These are phyloP conservation scores for Echinochloa phyllopogon DNA, from an alignment of 176 grass and related monocot genomes.

Conservation along the genomic window DNA sequence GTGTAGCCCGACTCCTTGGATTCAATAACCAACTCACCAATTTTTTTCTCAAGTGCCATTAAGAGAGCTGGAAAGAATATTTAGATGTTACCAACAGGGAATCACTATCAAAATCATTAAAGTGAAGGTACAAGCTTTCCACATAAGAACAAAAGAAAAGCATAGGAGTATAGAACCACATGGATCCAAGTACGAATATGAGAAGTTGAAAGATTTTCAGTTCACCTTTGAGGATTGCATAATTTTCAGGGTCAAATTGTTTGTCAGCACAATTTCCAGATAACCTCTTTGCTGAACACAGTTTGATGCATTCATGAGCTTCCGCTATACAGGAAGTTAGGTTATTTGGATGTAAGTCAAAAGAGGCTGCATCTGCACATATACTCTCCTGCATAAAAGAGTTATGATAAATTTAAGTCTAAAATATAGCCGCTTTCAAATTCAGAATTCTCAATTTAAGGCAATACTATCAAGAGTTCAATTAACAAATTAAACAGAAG, in stretches of 20 bases:
- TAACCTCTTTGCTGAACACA: constrained; percentile 71
- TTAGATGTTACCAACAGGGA: constrained; percentile 22
- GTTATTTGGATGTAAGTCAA: constrained; percentile 79
- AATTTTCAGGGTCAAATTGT: constrained; percentile 94
- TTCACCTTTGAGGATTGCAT: constrained; percentile 95
- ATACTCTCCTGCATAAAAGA: constrained; percentile 81
- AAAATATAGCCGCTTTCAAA: constrained; percentile 4
- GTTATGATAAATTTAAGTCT: constrained; percentile 30
- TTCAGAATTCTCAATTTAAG: constrained; percentile 27
- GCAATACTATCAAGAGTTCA: not conserved
- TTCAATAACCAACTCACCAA: constrained; percentile 71
- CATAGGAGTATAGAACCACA: not conserved
- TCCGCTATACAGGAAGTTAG: constrained; percentile 79
- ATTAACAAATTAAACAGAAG: constrained; percentile 22
- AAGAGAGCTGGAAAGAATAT: constrained; percentile 72
- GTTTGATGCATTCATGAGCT: constrained; percentile 91
- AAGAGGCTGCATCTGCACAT: constrained; percentile 97
- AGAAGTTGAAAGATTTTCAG: constrained; percentile 1
- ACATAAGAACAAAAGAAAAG: constrained; percentile 8
- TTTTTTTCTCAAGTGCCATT: constrained; percentile 84
- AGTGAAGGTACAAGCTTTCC: constrained; percentile 37
- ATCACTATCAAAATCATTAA: constrained; percentile 29
- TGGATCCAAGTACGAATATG: not conserved
- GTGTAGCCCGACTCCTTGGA: constrained; percentile 92
- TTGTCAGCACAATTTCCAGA: constrained; percentile 78